phyloP scores from a whole-genome alignment of 768 basidiomycete genomes.

The Podaxis sp. region DNA sequence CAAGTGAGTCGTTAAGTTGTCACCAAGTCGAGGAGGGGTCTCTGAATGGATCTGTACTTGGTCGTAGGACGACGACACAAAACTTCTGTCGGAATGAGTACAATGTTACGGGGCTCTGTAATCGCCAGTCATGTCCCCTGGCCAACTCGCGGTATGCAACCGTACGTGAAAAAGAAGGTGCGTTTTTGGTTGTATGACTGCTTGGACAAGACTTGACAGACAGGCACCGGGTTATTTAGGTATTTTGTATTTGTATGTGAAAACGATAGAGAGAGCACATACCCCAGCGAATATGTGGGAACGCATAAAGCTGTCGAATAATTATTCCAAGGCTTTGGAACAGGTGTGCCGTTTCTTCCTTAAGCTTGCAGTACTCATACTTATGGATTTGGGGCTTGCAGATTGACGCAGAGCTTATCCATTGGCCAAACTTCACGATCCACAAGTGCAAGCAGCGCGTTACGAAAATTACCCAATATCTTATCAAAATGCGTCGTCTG shows the following conservation, averaged over 20 bases:
- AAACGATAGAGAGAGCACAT: constrained; percentile 97
- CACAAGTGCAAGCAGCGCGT: constrained; percentile 99
- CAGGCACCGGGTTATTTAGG: constrained; percentile 38
- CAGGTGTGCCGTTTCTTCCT: constrained; percentile 52
- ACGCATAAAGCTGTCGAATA: constrained; percentile 84
- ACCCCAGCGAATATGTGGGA: constrained; percentile 99
- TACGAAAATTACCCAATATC: constrained; percentile 98
- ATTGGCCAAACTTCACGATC: constrained; percentile 96
- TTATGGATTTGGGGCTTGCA: constrained; percentile 24
- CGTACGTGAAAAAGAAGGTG: constrained; percentile 94
- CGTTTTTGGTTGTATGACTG: constrained; percentile 4
- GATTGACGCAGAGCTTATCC: constrained; percentile 95
- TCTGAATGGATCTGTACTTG: constrained; percentile 12
- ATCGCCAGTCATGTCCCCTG: constrained; percentile 92
- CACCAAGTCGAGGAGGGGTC: not conserved
- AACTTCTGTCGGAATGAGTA: constrained; percentile 99
- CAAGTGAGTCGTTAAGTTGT: constrained; percentile 58
- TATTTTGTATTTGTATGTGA: constrained; percentile 87
- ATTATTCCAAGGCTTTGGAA: constrained; percentile 92
- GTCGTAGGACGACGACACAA: constrained; percentile 80
- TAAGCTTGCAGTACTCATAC: not conserved
- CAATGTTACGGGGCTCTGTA: constrained; percentile 96
- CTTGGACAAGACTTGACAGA: not conserved
- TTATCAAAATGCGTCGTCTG: constrained; percentile 95
- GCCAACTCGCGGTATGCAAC: constrained; percentile 98